Evolutionary conservation across 352 stramenopile genomes (phyloP), one percentile per base, ranked within the genome.

Genomic region (Phytophthora megakarya): DNA sequence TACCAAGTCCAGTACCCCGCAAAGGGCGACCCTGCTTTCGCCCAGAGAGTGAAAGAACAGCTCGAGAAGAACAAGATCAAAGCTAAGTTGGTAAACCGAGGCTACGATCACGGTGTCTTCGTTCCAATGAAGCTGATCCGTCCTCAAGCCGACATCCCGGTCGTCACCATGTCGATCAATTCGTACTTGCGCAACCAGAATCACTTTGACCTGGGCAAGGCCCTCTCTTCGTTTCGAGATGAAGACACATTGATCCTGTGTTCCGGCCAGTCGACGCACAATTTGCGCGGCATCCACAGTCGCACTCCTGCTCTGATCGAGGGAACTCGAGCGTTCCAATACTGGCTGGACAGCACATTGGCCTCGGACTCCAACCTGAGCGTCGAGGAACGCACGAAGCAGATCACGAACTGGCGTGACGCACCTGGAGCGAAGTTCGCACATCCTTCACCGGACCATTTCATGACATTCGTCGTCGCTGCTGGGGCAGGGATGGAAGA

Each of bases 81-180:
- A 19, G 70, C 72, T 16, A 47, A 73, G 57, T 60, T 90, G 0
- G 26, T 51, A 0, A 54, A 76, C 12, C 76, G 90, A 35, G 89
- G 88, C 5, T 94, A 84, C 47, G 92, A 98, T 75, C 92, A 98
- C 74, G 92, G 90, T 21, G 81, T 96, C 16, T 98, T 97, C 65
- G 78, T 98, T 21, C 90, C 92, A 8, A 72, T 97, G 43, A 83
- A 90, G 64, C 50, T 96, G 38, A 90, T 96, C 65, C 90, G 84
- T 35, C 86, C 90, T 0, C 70, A 93, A 21, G 88, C 86, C 8
- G 78, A 97, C 53, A 86, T 97, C 43, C 91, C 91, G 0, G 81
- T 97, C n/a, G 84, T 97, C 9, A 78, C 72, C 44, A 65, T 97
- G 35, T 93, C 80, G 18, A 71, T 96, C 38, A 73, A 80, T 30